Conservation (phyloP, 2,329 filamentous ascomycete species). For the Aspergillus flavus region DNA sequence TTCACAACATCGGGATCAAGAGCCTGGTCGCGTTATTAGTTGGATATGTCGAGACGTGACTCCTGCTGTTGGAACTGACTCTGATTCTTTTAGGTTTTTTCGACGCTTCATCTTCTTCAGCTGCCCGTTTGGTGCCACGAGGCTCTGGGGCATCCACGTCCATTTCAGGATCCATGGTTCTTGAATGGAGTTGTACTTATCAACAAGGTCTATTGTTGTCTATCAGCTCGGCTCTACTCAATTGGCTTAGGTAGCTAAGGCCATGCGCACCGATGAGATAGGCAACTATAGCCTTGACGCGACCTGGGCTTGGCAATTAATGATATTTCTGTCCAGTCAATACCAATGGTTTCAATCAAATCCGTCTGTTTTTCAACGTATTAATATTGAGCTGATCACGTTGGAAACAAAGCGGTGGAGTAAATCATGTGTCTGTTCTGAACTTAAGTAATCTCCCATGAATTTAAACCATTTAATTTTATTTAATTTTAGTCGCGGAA, state of each 20-base stretch:
- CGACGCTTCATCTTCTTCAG: slow-evolving; percentile 44
- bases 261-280: background rate
- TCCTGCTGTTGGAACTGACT: slow-evolving; percentile 19
- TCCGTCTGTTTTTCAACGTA: background rate
- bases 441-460: background rate
- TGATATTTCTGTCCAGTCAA: background rate
- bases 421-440: background rate
- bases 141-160: slow-evolving; percentile 42
- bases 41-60: background rate
- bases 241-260: background rate
- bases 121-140: slow-evolving; percentile 54
- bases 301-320: background rate
- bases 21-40: slow-evolving; percentile 57
- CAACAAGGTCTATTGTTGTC: background rate
- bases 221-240: background rate
- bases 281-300: background rate
- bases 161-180: slow-evolving; percentile 36
- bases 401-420: slow-evolving; percentile 9
- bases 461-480: background rate
- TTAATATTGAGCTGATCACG: background rate
- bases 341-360: background rate
- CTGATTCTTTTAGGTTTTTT: slow-evolving; percentile 54
- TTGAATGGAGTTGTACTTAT: background rate
- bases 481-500: background rate
- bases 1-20: slow-evolving; percentile 93